Evolutionary conservation across 2,329 filamentous ascomycete species (phyloP).

Genomic region (Madurella fahalii): DNA sequence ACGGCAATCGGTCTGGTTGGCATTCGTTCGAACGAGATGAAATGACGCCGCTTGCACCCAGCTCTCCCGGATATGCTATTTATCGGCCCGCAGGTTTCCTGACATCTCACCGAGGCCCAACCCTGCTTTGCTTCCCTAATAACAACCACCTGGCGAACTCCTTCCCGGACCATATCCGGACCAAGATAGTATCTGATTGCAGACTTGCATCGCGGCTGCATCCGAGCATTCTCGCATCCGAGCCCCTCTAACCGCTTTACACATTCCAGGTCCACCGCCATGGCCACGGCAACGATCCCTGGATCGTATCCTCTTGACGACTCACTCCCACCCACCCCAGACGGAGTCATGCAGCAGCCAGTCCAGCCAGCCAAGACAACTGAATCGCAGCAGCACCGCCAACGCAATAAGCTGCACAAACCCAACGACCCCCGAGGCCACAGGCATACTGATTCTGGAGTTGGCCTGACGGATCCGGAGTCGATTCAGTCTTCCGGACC

Average conservation of each 20-base stretch:
- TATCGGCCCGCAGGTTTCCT: background rate
- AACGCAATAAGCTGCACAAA: constrained; percentile 22
- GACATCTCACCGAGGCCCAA: too few species aligned
- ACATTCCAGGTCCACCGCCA: background rate
- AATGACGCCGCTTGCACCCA: background rate
- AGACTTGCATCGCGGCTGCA: too few species aligned
- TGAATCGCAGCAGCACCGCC: background rate
- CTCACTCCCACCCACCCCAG: constrained; percentile 8
- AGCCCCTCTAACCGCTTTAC: background rate
- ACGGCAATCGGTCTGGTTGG: background rate
- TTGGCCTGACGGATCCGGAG: constrained; percentile 9
- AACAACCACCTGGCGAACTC: background rate
- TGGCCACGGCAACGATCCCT: constrained; percentile 1
- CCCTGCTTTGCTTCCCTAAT: background rate
- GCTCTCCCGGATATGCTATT: background rate
- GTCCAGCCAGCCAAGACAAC: background rate
- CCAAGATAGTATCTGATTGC: too few species aligned
- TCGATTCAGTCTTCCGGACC: background rate
- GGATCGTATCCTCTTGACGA: constrained; percentile 12
- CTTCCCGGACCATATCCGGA: too few species aligned
- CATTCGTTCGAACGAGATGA: background rate
- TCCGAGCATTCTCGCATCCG: too few species aligned
- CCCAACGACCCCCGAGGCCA: constrained; percentile 19
- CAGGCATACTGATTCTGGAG: constrained; percentile 17
- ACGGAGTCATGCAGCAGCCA: constrained; percentile 9